Conservation (phyloP, 208 protist genomes). For the Angomonas desouzai region DNA sequence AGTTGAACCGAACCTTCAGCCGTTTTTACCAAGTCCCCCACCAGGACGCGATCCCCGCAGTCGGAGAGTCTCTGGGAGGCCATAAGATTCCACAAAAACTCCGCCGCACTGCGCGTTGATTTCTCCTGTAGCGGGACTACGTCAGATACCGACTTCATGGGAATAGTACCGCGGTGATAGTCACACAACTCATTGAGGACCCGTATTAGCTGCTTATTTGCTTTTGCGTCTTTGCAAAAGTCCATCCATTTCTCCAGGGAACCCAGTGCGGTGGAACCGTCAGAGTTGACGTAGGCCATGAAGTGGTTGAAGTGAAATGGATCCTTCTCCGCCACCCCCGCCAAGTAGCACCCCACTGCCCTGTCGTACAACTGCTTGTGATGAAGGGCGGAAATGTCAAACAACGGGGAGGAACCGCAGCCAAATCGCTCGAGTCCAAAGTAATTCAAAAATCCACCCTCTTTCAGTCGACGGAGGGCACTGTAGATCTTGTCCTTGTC, state of each 20-base stretch:
- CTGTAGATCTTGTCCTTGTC: constrained; percentile 26
- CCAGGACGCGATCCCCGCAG: constrained; percentile 57
- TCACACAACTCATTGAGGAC: background rate
- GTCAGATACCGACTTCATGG: background rate
- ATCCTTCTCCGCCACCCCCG: constrained; percentile 59
- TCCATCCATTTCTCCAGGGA: constrained; percentile 43
- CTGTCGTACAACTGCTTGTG: constrained; percentile 25
- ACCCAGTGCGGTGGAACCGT: constrained; percentile 32
- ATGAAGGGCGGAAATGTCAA: constrained; percentile 50
- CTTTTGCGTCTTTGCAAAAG: constrained; percentile 12
- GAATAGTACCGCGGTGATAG: background rate
- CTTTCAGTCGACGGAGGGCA: constrained; percentile 21
- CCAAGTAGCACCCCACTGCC: constrained; percentile 47
- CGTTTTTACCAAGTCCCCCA: constrained; percentile 6
- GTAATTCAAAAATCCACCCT: constrained; percentile 80
- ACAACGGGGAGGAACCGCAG: constrained; percentile 46
- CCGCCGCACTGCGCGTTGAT: background rate
- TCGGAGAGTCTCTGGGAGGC: constrained; percentile 62
- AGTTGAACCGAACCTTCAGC: constrained; percentile 7
- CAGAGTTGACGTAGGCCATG: constrained; percentile 60
- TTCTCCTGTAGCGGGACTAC: background rate
- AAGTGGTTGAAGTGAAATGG: constrained; percentile 59
- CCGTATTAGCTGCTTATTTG: background rate
- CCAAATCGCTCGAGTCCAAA: constrained; percentile 73
- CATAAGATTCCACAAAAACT: constrained; percentile 81